A percentile compares a stretch with the other conserved stretches of the same genome.
phyloP scores from a whole-genome alignment of 2,329 filamentous ascomycete species.

The Raffaelea arxii region DNA sequence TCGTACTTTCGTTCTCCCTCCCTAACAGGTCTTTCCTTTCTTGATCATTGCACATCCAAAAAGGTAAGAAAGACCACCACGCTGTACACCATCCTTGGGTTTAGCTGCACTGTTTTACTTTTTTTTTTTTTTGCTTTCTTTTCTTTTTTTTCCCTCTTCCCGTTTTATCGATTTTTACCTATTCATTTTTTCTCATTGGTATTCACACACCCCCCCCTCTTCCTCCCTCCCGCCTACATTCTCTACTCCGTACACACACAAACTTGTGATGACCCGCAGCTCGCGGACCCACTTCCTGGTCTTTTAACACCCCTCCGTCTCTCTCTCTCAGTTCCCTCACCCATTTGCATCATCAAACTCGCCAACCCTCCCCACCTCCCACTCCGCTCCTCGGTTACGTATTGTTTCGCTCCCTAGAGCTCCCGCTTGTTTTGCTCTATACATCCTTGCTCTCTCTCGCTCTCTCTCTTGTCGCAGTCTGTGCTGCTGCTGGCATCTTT shows the following conservation, averaged over 20 bases:
- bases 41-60: too few species aligned
- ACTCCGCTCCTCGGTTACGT: not conserved
- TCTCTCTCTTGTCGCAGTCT: not conserved
- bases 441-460: not conserved
- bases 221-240: too few species aligned
- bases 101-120: too few species aligned
- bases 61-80: not conserved
- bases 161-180: not conserved
- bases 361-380: not conserved
- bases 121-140: not conserved
- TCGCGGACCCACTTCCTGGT: not conserved
- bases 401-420: not conserved
- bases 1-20: too few species aligned
- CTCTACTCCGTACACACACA: too few species aligned
- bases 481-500: not conserved
- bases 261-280: not conserved
- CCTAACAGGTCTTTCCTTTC: too few species aligned
- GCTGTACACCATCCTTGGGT: not conserved
- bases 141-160: not conserved
- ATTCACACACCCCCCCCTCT: too few species aligned
- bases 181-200: not conserved
- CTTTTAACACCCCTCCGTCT: conserved; percentile 1
- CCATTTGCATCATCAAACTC: not conserved
- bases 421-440: not conserved
- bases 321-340: not conserved